phyloP scores from a whole-genome alignment of 108 stramenopile species.

The Aurantiochytrium sp. region DNA sequence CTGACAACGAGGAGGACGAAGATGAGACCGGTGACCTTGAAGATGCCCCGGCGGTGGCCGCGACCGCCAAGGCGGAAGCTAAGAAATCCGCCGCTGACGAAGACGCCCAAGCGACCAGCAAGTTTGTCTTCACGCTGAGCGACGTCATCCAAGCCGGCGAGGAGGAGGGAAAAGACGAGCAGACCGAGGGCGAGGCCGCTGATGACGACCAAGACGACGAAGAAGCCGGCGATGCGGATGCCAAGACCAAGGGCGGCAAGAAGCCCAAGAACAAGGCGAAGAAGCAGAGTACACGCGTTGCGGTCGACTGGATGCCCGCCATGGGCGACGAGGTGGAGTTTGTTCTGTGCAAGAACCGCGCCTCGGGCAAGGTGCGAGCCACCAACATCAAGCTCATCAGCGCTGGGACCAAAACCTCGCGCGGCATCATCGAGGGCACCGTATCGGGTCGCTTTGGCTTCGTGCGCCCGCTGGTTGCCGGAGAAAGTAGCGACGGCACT shows the following conservation, averaged over 20 bases:
- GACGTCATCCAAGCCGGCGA: not conserved
- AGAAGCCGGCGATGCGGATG: no score
- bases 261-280: not conserved
- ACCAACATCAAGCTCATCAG: not conserved
- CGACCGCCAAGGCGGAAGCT: not conserved
- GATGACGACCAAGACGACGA: no score
- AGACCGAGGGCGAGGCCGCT: not conserved
- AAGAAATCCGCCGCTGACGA: not conserved
- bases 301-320: not conserved
- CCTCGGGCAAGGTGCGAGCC: not conserved
- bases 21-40: not conserved
- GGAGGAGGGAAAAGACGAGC: not conserved
- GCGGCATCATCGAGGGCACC: not conserved
- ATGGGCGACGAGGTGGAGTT: slow-evolving; percentile 19
- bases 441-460: slow-evolving; percentile 24
- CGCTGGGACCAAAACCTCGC: not conserved
- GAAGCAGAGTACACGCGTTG: not conserved
- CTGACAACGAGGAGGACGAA: not conserved
- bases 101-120: not conserved
- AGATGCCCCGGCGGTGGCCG: not conserved
- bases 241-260: not conserved
- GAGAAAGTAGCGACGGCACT: not conserved
- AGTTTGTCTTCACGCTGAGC: not conserved
- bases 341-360: slow-evolving; percentile 16
- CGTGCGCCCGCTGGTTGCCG: slow-evolving; percentile 10